Evolutionary conservation across 148 eudicot species (phyloP), one percentile per base, ranked within the genome.

Genomic region (Rheum nobile): DNA sequence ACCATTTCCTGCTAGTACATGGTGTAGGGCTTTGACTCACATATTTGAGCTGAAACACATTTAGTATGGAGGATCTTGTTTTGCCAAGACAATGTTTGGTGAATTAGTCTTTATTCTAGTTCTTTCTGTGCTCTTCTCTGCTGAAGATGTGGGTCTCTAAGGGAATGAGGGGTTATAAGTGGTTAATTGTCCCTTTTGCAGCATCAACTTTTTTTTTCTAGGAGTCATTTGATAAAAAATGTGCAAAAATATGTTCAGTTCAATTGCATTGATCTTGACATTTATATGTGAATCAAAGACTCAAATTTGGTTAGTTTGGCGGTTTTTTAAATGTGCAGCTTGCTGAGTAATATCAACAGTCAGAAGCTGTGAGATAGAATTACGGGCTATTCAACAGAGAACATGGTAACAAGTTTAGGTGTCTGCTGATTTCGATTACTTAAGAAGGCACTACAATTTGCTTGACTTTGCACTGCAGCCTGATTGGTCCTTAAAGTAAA

Each of bases 271-370:
- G n/a, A n/a, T n/a, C n/a, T n/a, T n/a, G n/a, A n/a, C n/a, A n/a
- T n/a, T n/a, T n/a, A n/a, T n/a, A n/a, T n/a, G n/a, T n/a, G n/a
- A n/a, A n/a, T n/a, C n/a, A n/a, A n/a, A n/a, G n/a, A n/a, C n/a
- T 22, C 14, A 61, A 61, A 2, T 1, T 34, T 34, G 71, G 21
- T 16, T 1, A 37, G 22, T 34, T 16, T 34, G 39, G 24, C 43
- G 11, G 2, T 67, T 7, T 67, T 35, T 10, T 10, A 17, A 34
- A 7, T 67, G 71, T 67, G 43, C 71, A 67, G 71, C 38, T 21
- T 67, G 71, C 71, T 34, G 71, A 67, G 71, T 67, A 67, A 67
- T 34, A 38, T 32, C 29, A 67, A 67, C 42, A 34, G n/a, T n/a
- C n/a, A n/a, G 3, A 16, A 6, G 24, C 39, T 13, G 42, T 19